phyloP scores from a whole-genome alignment of 192 early-diverging fungal genomes.

The Rhizophagus prolifer region DNA sequence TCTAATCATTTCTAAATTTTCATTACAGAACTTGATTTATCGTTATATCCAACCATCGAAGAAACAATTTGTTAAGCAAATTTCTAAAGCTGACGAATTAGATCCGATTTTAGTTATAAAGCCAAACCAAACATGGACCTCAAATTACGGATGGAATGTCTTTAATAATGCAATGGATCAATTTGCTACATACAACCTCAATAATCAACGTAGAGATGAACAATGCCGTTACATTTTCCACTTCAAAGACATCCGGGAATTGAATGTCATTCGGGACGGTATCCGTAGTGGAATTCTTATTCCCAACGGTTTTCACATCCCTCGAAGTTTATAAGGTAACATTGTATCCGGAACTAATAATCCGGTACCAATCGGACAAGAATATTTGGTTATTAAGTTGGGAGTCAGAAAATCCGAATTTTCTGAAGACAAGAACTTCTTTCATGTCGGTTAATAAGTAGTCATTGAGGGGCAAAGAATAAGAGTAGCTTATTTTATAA shows the following conservation, averaged over 20 bases:
- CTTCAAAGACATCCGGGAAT: neutral
- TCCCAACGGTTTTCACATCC: neutral
- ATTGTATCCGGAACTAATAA: neutral
- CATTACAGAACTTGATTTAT: slow-evolving; percentile 7
- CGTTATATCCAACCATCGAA: slow-evolving; percentile 10
- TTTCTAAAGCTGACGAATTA: slow-evolving; percentile 6
- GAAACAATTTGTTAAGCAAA: slow-evolving; percentile 7
- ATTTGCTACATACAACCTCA: neutral
- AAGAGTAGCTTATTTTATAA: no score
- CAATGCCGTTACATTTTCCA: slow-evolving; percentile 1
- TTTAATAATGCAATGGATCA: neutral
- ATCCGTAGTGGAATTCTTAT: neutral
- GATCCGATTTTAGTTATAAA: neutral
- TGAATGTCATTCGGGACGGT: neutral
- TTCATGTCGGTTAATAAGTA: neutral
- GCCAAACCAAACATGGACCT: neutral
- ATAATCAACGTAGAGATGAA: slow-evolving; percentile 13
- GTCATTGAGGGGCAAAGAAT: no score
- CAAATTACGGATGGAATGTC: neutral
- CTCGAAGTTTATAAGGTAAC: neutral
- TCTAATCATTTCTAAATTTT: slow-evolving; percentile 15
- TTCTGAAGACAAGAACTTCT: neutral
- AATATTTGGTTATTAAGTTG: neutral
- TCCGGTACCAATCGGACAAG: neutral
- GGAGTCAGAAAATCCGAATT: slow-evolving; percentile 2